A percentile compares a stretch with the other conserved stretches of the same genome.
These are phyloP conservation scores for Didymella lethalis DNA, from an alignment of 2,329 filamentous ascomycete species.

Conservation along the genomic window DNA sequence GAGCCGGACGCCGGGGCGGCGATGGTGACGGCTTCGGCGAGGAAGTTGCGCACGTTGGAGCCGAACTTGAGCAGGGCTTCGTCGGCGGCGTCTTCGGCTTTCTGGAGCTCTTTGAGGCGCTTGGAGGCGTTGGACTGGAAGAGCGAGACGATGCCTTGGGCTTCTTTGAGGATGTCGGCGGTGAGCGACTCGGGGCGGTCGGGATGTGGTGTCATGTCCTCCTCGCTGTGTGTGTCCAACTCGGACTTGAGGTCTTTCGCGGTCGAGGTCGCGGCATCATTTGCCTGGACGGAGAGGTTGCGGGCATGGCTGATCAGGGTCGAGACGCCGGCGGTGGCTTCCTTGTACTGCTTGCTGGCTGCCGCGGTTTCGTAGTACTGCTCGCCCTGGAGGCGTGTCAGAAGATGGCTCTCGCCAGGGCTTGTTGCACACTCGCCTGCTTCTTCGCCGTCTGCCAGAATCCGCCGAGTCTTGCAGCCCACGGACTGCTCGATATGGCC, in stretches of 20 bases:
- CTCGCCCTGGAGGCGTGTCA: slow-evolving; percentile 67
- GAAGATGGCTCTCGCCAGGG: background rate
- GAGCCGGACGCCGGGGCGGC: slow-evolving; percentile 69
- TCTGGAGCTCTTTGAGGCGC: slow-evolving; percentile 85
- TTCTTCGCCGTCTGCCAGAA: slow-evolving; percentile 93
- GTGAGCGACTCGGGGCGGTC: slow-evolving; percentile 56
- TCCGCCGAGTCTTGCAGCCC: slow-evolving; percentile 87
- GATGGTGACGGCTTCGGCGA: slow-evolving; percentile 89
- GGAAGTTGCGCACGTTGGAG: slow-evolving; percentile 84
- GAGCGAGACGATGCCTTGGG: slow-evolving; percentile 74
- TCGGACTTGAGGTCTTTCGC: slow-evolving; percentile 26
- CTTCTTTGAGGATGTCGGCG: slow-evolving; percentile 62
- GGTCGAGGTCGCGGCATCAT: slow-evolving; percentile 30
- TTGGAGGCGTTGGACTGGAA: slow-evolving; percentile 81
- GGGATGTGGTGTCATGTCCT: slow-evolving; percentile 43
- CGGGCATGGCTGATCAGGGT: slow-evolving; percentile 78
- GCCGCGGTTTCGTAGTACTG: slow-evolving; percentile 86
- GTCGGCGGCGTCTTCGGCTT: slow-evolving; percentile 93
- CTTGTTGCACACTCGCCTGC: slow-evolving; percentile 65
- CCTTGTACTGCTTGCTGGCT: slow-evolving; percentile 82
- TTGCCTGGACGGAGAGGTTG: slow-evolving; percentile 67
- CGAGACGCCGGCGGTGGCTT: slow-evolving; percentile 81
- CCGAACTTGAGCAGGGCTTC: slow-evolving; percentile 94
- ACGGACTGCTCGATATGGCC: slow-evolving; percentile 87
- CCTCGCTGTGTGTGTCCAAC: slow-evolving; percentile 22